Evolutionary conservation across 768 basidiomycete genomes (phyloP).

Genomic region (Trametes cinnabarina): DNA sequence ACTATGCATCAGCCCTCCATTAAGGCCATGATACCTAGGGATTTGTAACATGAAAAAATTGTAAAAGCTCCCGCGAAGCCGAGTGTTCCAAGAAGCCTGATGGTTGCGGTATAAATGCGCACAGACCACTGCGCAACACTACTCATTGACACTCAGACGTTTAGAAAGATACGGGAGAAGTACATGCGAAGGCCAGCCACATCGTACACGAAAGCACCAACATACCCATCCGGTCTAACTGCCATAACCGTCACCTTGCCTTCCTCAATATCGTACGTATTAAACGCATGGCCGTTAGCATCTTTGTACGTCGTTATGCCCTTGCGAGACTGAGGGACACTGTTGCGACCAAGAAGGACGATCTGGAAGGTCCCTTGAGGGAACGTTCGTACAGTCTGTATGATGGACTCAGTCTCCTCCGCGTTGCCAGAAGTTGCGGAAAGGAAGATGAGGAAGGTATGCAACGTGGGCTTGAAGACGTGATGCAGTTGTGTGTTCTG

Average conservation of each 20-base stretch:
- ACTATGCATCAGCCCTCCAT: no score
- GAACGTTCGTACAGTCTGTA: not conserved
- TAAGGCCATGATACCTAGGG: no score
- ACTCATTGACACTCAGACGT: not conserved
- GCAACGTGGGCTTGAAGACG: slow-evolving; percentile 11
- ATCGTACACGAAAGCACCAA: slow-evolving; percentile 12
- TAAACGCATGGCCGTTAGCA: slow-evolving; percentile 7
- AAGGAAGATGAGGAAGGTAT: slow-evolving; percentile 17
- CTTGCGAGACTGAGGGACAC: not conserved
- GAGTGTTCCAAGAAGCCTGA: no score
- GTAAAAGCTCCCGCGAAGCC: no score
- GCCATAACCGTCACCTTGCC: slow-evolving; percentile 1
- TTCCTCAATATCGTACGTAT: slow-evolving; percentile 4
- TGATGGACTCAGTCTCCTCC: not conserved
- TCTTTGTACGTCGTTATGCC: slow-evolving; percentile 3
- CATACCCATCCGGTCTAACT: slow-evolving; percentile 17
- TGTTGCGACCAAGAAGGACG: not conserved
- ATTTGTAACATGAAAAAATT: no score
- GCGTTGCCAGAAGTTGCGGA: not conserved
- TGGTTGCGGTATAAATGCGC: no score
- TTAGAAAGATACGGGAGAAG: not conserved
- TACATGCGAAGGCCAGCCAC: not conserved
- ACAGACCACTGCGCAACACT: no score
- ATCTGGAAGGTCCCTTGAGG: not conserved
- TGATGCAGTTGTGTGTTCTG: slow-evolving; percentile 27